A percentile compares a stretch with the other conserved stretches of the same genome.
These are phyloP conservation scores for Dendrobium chrysotoxum DNA, from an alignment of 106 monocot genomes.

Conservation along the genomic window DNA sequence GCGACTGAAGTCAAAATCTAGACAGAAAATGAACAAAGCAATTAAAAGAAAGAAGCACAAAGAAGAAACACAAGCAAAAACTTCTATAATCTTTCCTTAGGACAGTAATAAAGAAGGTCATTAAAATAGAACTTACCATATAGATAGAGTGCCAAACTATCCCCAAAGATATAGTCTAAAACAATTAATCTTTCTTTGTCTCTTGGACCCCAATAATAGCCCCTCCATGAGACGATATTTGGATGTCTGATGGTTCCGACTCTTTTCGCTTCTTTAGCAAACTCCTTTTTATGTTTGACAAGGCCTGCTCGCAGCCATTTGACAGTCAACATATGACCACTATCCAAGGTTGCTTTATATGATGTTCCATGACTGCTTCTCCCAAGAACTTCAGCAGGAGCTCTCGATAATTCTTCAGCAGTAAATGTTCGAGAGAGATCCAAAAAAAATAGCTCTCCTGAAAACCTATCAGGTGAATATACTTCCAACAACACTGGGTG, in stretches of 20 bases:
- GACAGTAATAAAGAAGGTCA: background rate
- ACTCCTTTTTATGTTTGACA: constrained; percentile 77
- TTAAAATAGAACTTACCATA: constrained; percentile 53
- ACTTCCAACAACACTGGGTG: constrained; percentile 52
- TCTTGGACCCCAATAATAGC: constrained; percentile 85
- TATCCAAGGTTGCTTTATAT: constrained; percentile 77
- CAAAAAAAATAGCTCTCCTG: constrained; percentile 76
- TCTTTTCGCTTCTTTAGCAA: constrained; percentile 80
- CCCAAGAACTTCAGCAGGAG: constrained; percentile 93
- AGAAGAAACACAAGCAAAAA: no score
- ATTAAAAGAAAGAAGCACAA: no score
- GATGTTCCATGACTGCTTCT: constrained; percentile 95
- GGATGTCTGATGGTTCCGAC: constrained; percentile 71
- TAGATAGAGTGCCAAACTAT: constrained; percentile 80
- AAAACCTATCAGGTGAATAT: constrained; percentile 72
- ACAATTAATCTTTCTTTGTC: constrained; percentile 86
- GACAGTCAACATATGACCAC: constrained; percentile 68
- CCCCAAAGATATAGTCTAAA: constrained; percentile 70
- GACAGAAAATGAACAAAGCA: no score
- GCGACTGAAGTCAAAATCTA: no score
- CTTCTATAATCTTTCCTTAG: background rate
- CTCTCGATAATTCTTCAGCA: constrained; percentile 78
- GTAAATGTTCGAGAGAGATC: constrained; percentile 64
- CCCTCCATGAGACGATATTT: constrained; percentile 72
- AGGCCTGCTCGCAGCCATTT: constrained; percentile 95